Conservation (phyloP, 2,329 filamentous ascomycete genomes). For the Monosporascus sp. region DNA sequence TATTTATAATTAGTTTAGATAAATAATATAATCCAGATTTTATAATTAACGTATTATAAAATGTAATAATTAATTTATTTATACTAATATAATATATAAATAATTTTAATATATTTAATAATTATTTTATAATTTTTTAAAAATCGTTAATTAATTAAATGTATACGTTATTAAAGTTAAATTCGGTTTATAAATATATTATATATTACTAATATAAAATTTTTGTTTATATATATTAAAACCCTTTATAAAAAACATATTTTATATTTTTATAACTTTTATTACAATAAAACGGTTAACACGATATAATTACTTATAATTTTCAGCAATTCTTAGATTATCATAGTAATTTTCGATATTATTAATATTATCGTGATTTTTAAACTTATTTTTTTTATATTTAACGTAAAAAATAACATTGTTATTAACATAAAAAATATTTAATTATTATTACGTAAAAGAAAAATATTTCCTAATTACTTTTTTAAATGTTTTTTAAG, state of each 20-base stretch:
- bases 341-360: background rate
- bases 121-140: no score
- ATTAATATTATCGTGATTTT: no score
- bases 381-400: background rate
- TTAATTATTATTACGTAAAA: no score
- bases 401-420: background rate
- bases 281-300: background rate
- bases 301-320: background rate
- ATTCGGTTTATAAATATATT: background rate
- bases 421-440: background rate
- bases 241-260: background rate
- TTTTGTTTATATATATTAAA: background rate
- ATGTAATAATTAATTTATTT: background rate
- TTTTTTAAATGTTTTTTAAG: no score
- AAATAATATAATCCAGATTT: background rate
- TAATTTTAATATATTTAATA: no score
- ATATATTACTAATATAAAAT: background rate
- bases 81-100: background rate
- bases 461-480: no score
- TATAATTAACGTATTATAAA: no score
- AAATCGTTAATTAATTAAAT: no score
- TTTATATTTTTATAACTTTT: background rate
- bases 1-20: background rate
- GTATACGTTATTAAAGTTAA: no score
- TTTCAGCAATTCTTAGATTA: background rate